Evolutionary conservation across 768 basidiomycete genomes (phyloP).

Genomic region (Gloeopeniophorella convolvens): DNA sequence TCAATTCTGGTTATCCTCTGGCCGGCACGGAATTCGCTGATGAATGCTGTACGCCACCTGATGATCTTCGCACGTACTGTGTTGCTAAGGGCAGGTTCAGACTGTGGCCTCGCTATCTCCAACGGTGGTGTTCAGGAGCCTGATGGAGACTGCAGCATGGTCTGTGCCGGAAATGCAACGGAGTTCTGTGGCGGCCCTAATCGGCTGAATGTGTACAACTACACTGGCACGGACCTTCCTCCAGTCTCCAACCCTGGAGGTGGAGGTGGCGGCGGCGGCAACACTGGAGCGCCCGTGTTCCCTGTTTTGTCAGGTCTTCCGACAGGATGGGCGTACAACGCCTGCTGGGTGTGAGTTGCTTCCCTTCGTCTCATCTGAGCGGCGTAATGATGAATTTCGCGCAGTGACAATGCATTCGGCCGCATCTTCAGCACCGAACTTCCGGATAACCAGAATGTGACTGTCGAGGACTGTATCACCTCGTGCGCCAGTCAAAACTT

Average conservation of each 20-base stretch:
- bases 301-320: conserved; percentile 11
- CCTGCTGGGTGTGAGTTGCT: conserved; percentile 45
- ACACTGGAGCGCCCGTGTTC: conserved; percentile 11
- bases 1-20: conserved; percentile 40
- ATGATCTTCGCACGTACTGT: no score
- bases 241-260: conserved; percentile 22
- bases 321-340: conserved; percentile 15
- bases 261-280: conserved; percentile 29
- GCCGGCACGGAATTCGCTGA: conserved; percentile 37
- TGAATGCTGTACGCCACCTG: conserved; percentile 52
- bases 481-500: conserved; percentile 50
- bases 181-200: conserved; percentile 74
- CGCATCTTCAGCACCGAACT: conserved; percentile 47
- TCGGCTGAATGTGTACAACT: conserved; percentile 61
- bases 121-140: conserved; percentile 43
- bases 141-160: conserved; percentile 57
- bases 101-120: conserved; percentile 42
- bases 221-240: conserved; percentile 51
- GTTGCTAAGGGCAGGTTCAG: no score
- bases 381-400: neutral
- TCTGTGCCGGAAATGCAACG: conserved; percentile 52
- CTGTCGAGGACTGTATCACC: conserved; percentile 57
- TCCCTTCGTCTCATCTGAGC: neutral
- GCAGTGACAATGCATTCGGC: conserved; percentile 53
- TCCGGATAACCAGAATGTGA: conserved; percentile 35